Evolutionary conservation across 176 grass and related monocot genomes (phyloP).

Genomic region (Elaeis guineensis): DNA sequence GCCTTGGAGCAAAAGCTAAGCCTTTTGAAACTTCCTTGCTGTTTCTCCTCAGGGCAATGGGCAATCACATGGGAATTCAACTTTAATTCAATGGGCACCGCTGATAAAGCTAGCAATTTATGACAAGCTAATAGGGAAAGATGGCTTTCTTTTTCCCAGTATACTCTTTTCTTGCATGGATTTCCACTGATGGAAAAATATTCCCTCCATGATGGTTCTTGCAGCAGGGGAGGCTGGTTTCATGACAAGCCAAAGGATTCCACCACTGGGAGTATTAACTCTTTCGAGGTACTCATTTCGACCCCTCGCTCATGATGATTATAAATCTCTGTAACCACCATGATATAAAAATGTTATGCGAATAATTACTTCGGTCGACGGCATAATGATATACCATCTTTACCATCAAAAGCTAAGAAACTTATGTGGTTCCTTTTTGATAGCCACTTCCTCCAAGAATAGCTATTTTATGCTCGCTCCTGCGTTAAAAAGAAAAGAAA

Average conservation of each 20-base stretch:
- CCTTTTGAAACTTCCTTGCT: constrained; percentile 12
- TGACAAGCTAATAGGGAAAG: not conserved
- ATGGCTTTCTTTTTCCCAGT: not conserved
- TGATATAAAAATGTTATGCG: constrained; percentile 7
- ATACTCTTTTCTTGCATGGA: not conserved
- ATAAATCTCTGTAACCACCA: constrained; percentile 30
- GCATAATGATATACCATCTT: too few species aligned
- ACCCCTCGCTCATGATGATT: constrained; percentile 41
- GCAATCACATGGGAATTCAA: constrained; percentile 23
- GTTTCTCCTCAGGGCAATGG: constrained; percentile 9
- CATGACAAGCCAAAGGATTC: not conserved
- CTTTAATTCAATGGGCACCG: constrained; percentile 27
- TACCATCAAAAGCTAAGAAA: too few species aligned
- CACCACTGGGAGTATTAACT: not conserved
- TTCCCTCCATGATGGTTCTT: not conserved
- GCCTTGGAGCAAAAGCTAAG: constrained; percentile 5
- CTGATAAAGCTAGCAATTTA: not conserved
- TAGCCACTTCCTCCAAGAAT: too few species aligned
- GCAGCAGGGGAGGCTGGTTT: not conserved
- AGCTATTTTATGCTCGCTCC: too few species aligned
- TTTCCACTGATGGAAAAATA: constrained; percentile 5
- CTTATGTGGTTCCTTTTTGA: too few species aligned
- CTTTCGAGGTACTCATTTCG: not conserved
- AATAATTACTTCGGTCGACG: too few species aligned
- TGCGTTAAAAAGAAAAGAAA: too few species aligned